These are phyloP conservation scores for Roridomyces roridus DNA, from an alignment of 768 basidiomycete species.

Conservation along the genomic window DNA sequence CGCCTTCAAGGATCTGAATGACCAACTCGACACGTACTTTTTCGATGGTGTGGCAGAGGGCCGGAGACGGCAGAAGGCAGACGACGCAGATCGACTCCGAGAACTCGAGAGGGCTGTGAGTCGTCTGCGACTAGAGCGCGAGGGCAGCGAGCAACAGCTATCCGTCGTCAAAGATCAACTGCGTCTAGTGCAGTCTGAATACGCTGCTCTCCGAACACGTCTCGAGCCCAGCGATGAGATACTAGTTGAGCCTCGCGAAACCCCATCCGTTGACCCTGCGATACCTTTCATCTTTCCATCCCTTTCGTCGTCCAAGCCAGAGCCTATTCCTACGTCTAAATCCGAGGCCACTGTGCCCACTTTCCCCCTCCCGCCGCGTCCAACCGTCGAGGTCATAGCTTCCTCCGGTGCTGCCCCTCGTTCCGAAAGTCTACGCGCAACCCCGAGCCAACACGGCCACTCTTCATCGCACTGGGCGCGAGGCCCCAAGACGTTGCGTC, in stretches of 20 bases:
- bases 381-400: conserved; percentile 19
- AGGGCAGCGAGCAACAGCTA: conserved; percentile 36
- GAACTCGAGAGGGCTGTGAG: conserved; percentile 37
- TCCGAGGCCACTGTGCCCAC: not conserved
- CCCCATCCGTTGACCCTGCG: not conserved
- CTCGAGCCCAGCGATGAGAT: conserved; percentile 19
- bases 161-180: conserved; percentile 30
- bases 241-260: conserved; percentile 14
- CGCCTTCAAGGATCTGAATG: conserved; percentile 46
- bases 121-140: conserved; percentile 37
- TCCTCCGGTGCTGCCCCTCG: conserved; percentile 8
- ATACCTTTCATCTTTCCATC: not conserved
- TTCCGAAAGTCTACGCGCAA: not conserved
- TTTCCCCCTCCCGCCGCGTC: conserved; percentile 9
- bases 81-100: conserved; percentile 41
- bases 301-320: not conserved
- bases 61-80: conserved; percentile 45
- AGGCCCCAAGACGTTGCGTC: conserved; percentile 43
- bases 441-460: not conserved
- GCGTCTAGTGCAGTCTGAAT: conserved; percentile 36
- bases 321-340: not conserved
- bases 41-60: conserved; percentile 48
- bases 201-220: conserved; percentile 39
- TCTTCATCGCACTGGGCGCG: conserved; percentile 17
- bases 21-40: conserved; percentile 43